Evolutionary conservation across 768 basidiomycete species (phyloP), one percentile per base, ranked within the genome.

Genomic region (Tylopilus sp.): DNA sequence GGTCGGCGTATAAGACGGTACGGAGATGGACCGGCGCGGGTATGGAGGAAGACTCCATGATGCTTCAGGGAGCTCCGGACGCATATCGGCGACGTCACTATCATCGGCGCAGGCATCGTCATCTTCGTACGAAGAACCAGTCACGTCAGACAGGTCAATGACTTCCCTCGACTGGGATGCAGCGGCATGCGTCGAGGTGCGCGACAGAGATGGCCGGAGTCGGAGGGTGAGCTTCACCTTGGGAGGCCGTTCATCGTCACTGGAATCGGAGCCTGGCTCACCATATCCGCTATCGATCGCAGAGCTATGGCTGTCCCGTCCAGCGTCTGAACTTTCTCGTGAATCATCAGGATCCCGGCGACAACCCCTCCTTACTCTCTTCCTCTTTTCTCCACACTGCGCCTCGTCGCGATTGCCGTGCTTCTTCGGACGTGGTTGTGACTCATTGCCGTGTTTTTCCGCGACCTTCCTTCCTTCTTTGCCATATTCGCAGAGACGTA

Each of bases 201-300:
- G 59, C 1, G 72, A 57, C 3, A 70, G 63, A 41, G 68, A 62
- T 4, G 69, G 72, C 52, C 80, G 81, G 38, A 89, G 78, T 33
- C 85, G 79, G 25, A 89, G 74, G 3, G 82, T 85, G 29, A 89
- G 76, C 63, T 86, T 88, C 62, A 87, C 81, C 63, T 88, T 89
- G 21, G 82, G 80, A 8, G 78, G 70, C 28, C 69, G 65, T 44
- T 71, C 74, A 34, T 68, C 65, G 38, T 74, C 74, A 26, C 67
- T 67, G 24, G 68, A 61, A 47, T 61, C 55, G 33, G 47, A 28
- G 43, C 42, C 55, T 16, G 51, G 48, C 30, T 69, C 67, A 25
- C 55, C 63, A 45, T 71, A 62, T 31, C 56, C 65, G 10, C 61
- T 63, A n/a, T 69, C 67, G 37, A 54, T 25, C 24, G 43, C 56